Base-by-base conservation (phyloP, 768 basidiomycete genomes). In the Cubamyces sp. region DNA sequence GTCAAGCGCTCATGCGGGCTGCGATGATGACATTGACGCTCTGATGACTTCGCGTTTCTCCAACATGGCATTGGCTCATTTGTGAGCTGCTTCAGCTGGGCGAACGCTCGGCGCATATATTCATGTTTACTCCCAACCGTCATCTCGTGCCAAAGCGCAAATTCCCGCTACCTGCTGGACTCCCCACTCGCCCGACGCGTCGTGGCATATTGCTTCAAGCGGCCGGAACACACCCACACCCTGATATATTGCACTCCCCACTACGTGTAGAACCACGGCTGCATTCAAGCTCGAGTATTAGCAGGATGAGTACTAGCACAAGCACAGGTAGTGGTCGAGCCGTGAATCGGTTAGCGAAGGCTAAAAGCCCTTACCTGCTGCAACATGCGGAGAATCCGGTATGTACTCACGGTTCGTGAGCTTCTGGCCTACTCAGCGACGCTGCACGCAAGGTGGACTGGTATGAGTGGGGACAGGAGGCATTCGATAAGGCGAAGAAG, bases 341-440 rank as follows among this genome's bases (percentile, higher is more conserved):
- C n/a, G 19, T 30, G 42, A 71, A 71, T 50, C 53, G 68, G 2
- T 41, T 69, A 9, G 62, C 64, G 0, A 46, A 64, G 0, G 53
- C 70, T 16, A 69, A 69, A 49, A 71, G 70, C 26, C 70, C 70
- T 5, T 71, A 71, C 45, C 59, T 71, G 0, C 42, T 71, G 11
- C 70, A 71, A 37, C 70, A 71, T 30, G 70, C 70, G 6, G 61
- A 67, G 14, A 71, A 71, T 46, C 68, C 70, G 12, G 70, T 71
- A 30, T 21, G 64, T 63, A 1, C 41, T 7, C 4, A 25, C 37
- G 6, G 3, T 4, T 11, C 26, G 25, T 11, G 15, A 1, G 8
- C 14, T 49, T 16, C 15, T 3, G 14, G 16, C 3, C 16, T 30
- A 26, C 4, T 51, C 23, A 21, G 1, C 7, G 2, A 16, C 16